Conservation (phyloP, 2,329 filamentous ascomycete species). For the Monosporascus sp. region DNA sequence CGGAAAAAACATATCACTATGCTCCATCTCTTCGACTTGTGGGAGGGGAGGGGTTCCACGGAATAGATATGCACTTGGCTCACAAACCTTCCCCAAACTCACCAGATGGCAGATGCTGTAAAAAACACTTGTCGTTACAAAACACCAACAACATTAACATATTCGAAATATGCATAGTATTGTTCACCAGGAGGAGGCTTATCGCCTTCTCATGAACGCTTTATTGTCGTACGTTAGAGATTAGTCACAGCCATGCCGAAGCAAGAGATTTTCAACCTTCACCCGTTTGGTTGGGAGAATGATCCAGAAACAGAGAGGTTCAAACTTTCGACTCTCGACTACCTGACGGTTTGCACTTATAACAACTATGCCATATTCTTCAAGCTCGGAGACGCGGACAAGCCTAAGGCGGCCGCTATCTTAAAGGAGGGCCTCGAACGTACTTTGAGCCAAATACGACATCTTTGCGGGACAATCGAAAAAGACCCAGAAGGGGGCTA, state of each 20-base stretch:
- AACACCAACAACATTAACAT: too few relatives aligned
- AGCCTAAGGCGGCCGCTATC: conserved; percentile 1
- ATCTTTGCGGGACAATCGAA: conserved; percentile 33
- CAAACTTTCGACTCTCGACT: conserved; percentile 12
- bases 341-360: conserved; percentile 6
- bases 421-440: conserved; percentile 29
- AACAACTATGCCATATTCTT: conserved; percentile 8
- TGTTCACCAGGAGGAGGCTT: too few relatives aligned
- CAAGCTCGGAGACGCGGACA: conserved; percentile 1
- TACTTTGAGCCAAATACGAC: conserved; percentile 29
- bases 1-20: too few relatives aligned
- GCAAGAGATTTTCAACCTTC: conserved; percentile 2
- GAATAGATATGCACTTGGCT: too few relatives aligned
- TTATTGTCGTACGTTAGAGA: too few relatives aligned
- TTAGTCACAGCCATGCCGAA: not conserved
- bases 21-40: too few relatives aligned
- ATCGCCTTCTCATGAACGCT: too few relatives aligned
- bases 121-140: too few relatives aligned
- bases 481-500: conserved; percentile 26
- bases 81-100: too few relatives aligned
- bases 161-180: too few relatives aligned
- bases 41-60: too few relatives aligned
- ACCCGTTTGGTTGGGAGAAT: conserved; percentile 12
- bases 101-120: too few relatives aligned
- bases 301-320: conserved; percentile 11